Base-by-base conservation (phyloP, 2,329 filamentous ascomycete species). In the Cladosporium oxysporum region DNA sequence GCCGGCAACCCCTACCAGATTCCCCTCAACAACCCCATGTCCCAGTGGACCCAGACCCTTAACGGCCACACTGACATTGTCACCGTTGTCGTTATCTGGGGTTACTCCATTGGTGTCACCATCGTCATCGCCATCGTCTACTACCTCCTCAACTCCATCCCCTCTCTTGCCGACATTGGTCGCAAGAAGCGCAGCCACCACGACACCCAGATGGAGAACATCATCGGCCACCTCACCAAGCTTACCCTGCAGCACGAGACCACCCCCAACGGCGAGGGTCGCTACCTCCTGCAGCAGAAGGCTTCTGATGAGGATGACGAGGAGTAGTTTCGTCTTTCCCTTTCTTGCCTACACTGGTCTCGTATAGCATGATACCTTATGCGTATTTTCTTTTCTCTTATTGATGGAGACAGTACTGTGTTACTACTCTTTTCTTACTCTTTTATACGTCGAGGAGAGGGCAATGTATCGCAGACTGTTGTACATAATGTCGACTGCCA, bases 71-170 rank as follows among this genome's bases (percentile, higher is more conserved):
- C 83, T 68, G 85, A 87, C 76, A 84, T 89, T 69, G 85, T 89
- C 74, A 89, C 87, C 62, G 85, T 88, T 31, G 86, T 90, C 65
- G 80, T 88, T 69, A 80, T 89, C 74, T 89, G 87, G 87, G 81
- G 80, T 55, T 89, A 87, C 81, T 88, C 85, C n/a, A 87, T 89
- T 68, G 86, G 85, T 76, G 86, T 89, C 66, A 85, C 84, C 67
- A 85, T 89, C 73, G 83, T 89, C 79, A 85, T 88, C 70, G 87
- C 87, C 72, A 87, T 89, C 72, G 84, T 88, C 68, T 89, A 89
- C 81, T 85, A 82, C 77, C 76, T 87, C 52, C 82, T 89, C 69
- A 88, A 88, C 81, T 80, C 82, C 75, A 83, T 88, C 71, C 71
- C 78, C 37, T 84, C 81, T 80, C 82, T 89, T 68, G 83, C 87